Base-by-base conservation (phyloP, 371 early-diverging fungal genomes). In the Mucor plumbeus region DNA sequence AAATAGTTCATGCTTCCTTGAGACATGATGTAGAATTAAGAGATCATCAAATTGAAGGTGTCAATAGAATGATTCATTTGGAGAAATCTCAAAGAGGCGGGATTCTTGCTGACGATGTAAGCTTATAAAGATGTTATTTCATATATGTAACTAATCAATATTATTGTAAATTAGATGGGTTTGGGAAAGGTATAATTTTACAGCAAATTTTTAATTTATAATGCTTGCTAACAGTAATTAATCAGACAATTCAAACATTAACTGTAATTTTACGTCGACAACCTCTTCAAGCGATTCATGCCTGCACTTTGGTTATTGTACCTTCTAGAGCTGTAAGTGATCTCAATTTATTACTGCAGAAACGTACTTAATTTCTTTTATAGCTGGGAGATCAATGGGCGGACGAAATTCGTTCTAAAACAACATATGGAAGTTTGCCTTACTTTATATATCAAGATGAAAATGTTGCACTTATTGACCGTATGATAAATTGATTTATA, bases 321-420 rank as follows among this genome's bases (percentile, higher is more conserved):
- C 81, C 81, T 15, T 75, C 79, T 2, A 69, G 73, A 19, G 77
- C 75, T 47, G 81, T 81, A 75, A 69, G 73, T 33, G 3, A 13
- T 26, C 40, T 36, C 5, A 7, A 41, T 5, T 5, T 41, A 5
- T 41, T 7, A 5, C 26, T 38, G 4, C 5, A 44, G 15, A 21
- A 19, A 36, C 3, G 34, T 4, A 41, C 40, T 19, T 9, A 5
- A 3, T 26, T 44, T 15, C 4, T 55, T 17, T 21, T 26, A 35
- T 68, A 79, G 80, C 62, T 80, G 21, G 81, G 75, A 7, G 79
- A 81, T 56, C 92, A 92, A 68, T 92, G 92, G 93, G 84, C 82
- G 6, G 79, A 82, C 17, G 92, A 91, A 63, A 78, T 91, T 21
- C 65, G 81, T 31, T 73, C 82, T 11, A 90, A 88, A 66, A 82